Evolutionary conservation across 306 rosid species (phyloP), one percentile per base, ranked within the genome.

Genomic region (Astragalus membranaceus): DNA sequence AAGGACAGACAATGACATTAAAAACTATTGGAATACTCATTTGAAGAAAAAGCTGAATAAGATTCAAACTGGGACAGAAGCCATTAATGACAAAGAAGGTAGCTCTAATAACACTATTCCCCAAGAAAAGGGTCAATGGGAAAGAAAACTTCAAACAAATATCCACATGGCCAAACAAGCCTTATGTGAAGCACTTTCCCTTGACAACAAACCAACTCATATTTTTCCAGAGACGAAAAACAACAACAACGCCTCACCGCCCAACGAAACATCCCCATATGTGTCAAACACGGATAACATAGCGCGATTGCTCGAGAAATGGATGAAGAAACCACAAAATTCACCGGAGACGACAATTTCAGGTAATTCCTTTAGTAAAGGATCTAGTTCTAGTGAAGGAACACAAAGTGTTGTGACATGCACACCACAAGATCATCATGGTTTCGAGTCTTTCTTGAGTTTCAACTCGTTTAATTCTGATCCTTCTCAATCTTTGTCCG

Each of bases 71-170:
- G 80, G 75, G 5, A 10, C 0, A 1, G 75, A 42, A 0, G 73
- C 30, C 8, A 73, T 42, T 42, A 29, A 54, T 29, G 32, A 70
- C 1, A 47, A 75, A 46, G 68, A 55, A 51, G 79, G 63, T 64
- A 8, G 57, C 10, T 52, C 82, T 42, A 61, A 15, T 42, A 61
- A 15, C 47, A 7, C 46, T 23, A 61, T 78, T 35, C 74, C 89
- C 33, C 78, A 72, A 1, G 51, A 67, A 54, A 93, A 88, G 66
- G 98, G 98, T 23, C 96, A 93, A 29, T 93, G 98, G 98, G 98
- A 93, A 70, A 88, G 96, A 80, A 86, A 89, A 80, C 97, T 93
- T 62, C 98, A 93, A 61, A 93, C 98, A n/a, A 93, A 93, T 70
- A 93, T 93, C 41, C 89, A 93, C 69, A 77, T 67, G 84, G 98